Conservation (phyloP, 2,329 filamentous ascomycete species). For the Madurella fahalii region DNA sequence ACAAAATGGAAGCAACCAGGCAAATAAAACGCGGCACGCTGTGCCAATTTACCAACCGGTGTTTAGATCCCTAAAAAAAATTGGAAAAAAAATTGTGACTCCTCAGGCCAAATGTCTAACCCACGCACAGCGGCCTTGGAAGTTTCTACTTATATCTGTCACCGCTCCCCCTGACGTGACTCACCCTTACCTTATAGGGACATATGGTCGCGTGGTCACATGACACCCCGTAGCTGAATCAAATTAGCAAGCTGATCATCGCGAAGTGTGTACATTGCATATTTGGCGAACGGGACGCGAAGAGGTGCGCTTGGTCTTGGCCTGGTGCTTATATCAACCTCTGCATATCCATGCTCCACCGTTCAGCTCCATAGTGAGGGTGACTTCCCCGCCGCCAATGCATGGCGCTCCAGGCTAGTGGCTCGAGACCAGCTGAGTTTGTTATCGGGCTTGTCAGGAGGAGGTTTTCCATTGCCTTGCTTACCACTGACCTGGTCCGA, state of each 20-base stretch:
- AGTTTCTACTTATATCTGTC: slow-evolving; percentile 1
- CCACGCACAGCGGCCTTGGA: not conserved
- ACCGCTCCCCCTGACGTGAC: slow-evolving; percentile 12
- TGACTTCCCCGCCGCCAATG: too few species aligned
- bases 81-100: not conserved
- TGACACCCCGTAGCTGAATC: slow-evolving; percentile 9
- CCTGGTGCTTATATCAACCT: not conserved
- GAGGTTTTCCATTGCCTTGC: not conserved
- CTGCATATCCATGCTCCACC: not conserved
- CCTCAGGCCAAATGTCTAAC: slow-evolving; percentile 6
- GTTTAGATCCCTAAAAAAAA: not conserved
- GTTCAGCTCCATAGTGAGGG: not conserved
- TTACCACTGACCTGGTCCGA: slow-evolving; percentile 5
- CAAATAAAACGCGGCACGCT: not conserved
- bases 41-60: not conserved
- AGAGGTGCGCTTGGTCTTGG: not conserved
- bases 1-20: not conserved
- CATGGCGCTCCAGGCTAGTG: too few species aligned
- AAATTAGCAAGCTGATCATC: not conserved
- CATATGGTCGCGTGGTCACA: slow-evolving; percentile 22
- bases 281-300: not conserved
- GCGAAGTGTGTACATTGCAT: not conserved
- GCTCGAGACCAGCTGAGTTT: too few species aligned
- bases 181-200: slow-evolving; percentile 15
- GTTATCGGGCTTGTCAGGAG: too few species aligned